A percentile compares a stretch with the other conserved stretches of the same genome.
Conservation (phyloP, 805 yeast genomes). For the Kregervanrija fluxuum region DNA sequence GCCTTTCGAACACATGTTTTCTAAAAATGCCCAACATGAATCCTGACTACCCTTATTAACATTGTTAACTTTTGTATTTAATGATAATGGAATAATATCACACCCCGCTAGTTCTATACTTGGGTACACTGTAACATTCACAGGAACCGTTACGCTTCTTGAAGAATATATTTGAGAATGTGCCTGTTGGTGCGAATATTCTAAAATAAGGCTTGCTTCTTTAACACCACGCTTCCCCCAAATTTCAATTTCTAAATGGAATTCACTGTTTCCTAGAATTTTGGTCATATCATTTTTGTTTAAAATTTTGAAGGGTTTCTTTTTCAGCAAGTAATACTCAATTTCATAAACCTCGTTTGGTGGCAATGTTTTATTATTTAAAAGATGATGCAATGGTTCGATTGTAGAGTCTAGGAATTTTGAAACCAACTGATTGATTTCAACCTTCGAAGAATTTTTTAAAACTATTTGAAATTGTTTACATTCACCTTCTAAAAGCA, state of each 20-base stretch:
- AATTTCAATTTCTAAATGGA: constrained; percentile 48
- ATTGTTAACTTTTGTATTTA: constrained; percentile 23
- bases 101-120: constrained; percentile 69
- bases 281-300: constrained; percentile 37
- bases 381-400: constrained; percentile 51
- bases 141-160: constrained; percentile 59
- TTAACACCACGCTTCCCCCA: constrained; percentile 70
- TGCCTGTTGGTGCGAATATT: constrained; percentile 44
- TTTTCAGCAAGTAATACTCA: constrained; percentile 57
- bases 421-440: constrained; percentile 51
- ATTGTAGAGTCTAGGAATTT: constrained; percentile 68
- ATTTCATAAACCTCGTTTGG: constrained; percentile 66
- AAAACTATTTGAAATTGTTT: constrained; percentile 42
- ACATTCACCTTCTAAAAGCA: constrained; percentile 75
- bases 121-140: constrained; percentile 62
- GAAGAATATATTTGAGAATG: constrained; percentile 6
- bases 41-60: constrained; percentile 11
- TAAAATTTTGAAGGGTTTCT: constrained; percentile 48
- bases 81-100: constrained; percentile 58
- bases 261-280: constrained; percentile 31
- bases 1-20: constrained; percentile 23
- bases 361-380: constrained; percentile 38
- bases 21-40: constrained; percentile 26
- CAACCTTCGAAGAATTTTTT: constrained; percentile 50
- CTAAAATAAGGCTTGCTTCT: constrained; percentile 55